phyloP scores from a whole-genome alignment of 2,329 filamentous ascomycete genomes.

The Paecilomyces dactylethromorphus region DNA sequence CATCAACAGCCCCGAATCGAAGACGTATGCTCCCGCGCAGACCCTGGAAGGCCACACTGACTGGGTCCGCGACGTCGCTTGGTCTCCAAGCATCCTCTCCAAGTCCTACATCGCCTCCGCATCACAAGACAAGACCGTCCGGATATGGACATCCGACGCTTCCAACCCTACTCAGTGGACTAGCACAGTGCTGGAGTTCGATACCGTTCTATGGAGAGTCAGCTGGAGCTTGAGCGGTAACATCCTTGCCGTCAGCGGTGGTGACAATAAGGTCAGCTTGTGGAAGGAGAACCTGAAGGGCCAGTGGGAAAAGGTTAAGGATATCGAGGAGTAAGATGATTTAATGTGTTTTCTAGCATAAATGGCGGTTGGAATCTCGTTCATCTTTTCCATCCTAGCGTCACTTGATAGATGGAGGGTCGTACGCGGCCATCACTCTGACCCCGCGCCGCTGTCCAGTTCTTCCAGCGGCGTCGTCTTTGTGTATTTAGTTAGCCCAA shows the following conservation, averaged over 20 bases:
- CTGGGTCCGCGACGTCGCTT: conserved; percentile 97
- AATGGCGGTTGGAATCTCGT: conserved; percentile 1
- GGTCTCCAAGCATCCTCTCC: conserved; percentile 89
- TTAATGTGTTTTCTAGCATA: neutral
- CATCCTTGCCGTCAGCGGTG: conserved; percentile 85
- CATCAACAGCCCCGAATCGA: conserved; percentile 39
- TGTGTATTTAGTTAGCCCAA: neutral
- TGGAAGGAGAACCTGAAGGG: conserved; percentile 98
- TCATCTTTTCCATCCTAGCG: conserved; percentile 1
- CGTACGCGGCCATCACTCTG: neutral
- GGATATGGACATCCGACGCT: conserved; percentile 84
- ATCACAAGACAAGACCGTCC: conserved; percentile 92
- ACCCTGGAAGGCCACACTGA: conserved; percentile 76
- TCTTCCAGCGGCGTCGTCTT: neutral
- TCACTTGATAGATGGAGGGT: conserved; percentile 2
- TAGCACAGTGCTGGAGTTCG: conserved; percentile 78
- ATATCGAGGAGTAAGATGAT: conserved; percentile 68
- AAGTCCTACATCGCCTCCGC: conserved; percentile 96
- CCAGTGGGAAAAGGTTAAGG: conserved; percentile 96
- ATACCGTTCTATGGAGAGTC: conserved; percentile 86
- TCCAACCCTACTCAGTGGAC: conserved; percentile 68
- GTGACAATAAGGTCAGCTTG: conserved; percentile 92
- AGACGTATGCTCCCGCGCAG: conserved; percentile 46
- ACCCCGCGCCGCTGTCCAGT: neutral
- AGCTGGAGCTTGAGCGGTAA: conserved; percentile 98